Evolutionary conservation across 2,329 filamentous ascomycete genomes (phyloP), one percentile per base, ranked within the genome.

Genomic region (Cryphonectria carpinicola): DNA sequence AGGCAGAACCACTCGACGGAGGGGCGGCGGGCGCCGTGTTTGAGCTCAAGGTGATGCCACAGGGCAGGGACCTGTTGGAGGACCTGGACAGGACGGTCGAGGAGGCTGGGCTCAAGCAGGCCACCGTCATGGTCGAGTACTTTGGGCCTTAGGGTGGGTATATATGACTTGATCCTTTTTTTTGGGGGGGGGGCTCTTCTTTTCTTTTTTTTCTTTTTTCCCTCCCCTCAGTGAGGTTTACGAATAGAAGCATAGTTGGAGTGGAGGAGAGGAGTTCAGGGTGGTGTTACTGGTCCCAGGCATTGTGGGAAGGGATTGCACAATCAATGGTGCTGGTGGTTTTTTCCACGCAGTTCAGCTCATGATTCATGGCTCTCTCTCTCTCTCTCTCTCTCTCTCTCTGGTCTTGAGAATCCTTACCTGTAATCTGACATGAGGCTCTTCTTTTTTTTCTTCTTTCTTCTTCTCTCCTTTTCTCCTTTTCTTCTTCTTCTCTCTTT

Each of bases 111-210:
- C 81, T 99, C 76, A 97, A 96, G 84, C 95, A 97, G 78, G 94
- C 92, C 4, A 97, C 94, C 0, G 92, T 99, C 10, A 98, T 98
- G 93, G 91, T 99, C 75, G 96, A 98, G 80, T 97, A 71, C 49
- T 60, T 72, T 22, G 71, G 71, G 43, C 37, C 61, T 37, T 72
- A 35, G 32, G 4, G 32, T 32, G 32, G n/a, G 6, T 4, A n/a
- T 8, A 39, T 35, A 32, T 14, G 11, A 32, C 28, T 28, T 28
- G 28, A 54, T 4, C 32, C 32, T 32, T 4, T 32, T 32, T 32
- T 32, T 32, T 32, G n/a, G n/a, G n/a, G n/a, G n/a, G n/a, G n/a
- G n/a, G n/a, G n/a, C 4, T 32, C 3, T 32, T 32, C 28, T 2
- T 28, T 32, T 4, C 4, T 3, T 32, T 32, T 32, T 32, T 32